Evolutionary conservation across 331 rosid genomes (phyloP), one percentile per base, ranked within the genome.

Genomic region (Quercus lobata): DNA sequence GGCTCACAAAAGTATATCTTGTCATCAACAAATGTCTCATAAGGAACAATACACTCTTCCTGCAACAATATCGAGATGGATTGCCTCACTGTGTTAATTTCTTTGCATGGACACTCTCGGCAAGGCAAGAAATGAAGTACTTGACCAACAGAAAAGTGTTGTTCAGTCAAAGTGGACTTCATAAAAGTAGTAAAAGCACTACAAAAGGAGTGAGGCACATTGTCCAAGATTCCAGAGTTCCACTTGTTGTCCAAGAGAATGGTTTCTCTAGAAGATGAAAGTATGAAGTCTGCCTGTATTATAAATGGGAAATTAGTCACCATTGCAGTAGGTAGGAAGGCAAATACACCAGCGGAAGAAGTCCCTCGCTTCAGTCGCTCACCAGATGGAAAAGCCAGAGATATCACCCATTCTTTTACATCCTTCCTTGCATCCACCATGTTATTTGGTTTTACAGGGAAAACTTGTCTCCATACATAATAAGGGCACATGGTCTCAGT

Each of bases 321-420:
- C 91, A 84, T 84, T 57, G 77, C 89, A 14, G 91, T 87, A 17
- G 91, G 91, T 22, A 87, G 88, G 44, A 87, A 87, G 1, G 87
- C 88, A 21, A 73, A 87, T 25, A 87, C 72, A 21, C 91, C 89
- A 14, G 85, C 78, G 2, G 85, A 77, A 34, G 18, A 71, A 8
- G 46, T 14, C 41, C 83, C 85, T 62, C 81, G 57, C 29, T 16
- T 25, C 54, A 82, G 82, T 34, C 78, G 83, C 68, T 84, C 76
- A 29, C 77, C 85, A 54, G n/a, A 15, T 57, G 88, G 89, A 80
- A 87, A 87, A 4, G 91, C 91, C 30, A 87, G 71, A 1, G 88
- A 79, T 83, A 87, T 83, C 49, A 58, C 79, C 80, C 80, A 80
- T 76, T 87, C 89, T n/a, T 83, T 85, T 1, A 78, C 78, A 56